Evolutionary conservation across 192 early-diverging fungal species (phyloP), one percentile per base, ranked within the genome.

Genomic region (Linnemannia zychae): DNA sequence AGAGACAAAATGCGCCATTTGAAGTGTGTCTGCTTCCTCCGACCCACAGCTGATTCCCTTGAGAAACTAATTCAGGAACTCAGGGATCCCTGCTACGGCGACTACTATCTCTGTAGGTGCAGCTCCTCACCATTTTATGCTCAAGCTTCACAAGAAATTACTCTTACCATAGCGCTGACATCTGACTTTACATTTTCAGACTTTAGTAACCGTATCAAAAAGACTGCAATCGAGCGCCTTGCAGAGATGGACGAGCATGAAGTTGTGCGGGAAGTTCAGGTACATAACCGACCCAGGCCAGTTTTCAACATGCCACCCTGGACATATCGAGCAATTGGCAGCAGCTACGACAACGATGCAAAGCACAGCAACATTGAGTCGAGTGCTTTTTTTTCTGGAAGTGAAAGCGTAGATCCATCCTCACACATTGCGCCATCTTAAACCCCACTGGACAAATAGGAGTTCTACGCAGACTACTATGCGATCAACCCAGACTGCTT

Each of bases 191-290:
- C n/a, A 2, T 57, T 16, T 1, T 4, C 87, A 97, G 95, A 97
- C 82, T 99, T 99, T 85, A 95, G 94, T 87, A 99, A 99, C 87
- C 94, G 95, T n/a, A 75, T 99, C 47, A 94, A 95, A 72, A 99
- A 99, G 84, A 94, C 95, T 15, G 91, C 92, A 76, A 95, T 99
- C 67, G 98, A 99, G 86, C 91, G 94, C 46, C 88, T 99, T 63
- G 98, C 98, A 9, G 98, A 99, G 88, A 95, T 95, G 69, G 98
- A 99, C 86, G 96, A 96, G 83, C 94, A 94, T 77, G 97, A 99
- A 88, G 93, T 94, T 13, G 97, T 99, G 15, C 92, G 96, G 6
- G 98, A 99, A 87, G 92, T 99, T 15, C 98, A 99, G 88, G 94
- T 94, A 87, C n/a, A 9, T 15, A 31, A 50, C 16, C n/a, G 7